Base-by-base conservation (phyloP, 2,329 filamentous ascomycete species). In the Paecilomyces sp. region DNA sequence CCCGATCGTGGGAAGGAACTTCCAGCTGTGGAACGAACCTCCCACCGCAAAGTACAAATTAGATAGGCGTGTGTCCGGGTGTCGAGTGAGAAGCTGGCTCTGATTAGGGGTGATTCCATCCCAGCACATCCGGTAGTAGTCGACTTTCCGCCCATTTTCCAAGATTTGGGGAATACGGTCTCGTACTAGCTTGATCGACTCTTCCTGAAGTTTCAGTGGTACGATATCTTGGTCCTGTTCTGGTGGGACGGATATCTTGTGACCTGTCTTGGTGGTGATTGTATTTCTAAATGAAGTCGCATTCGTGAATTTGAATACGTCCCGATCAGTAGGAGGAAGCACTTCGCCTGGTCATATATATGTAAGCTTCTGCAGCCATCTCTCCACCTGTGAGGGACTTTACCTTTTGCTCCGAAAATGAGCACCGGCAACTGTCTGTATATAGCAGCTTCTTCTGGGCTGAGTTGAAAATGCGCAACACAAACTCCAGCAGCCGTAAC, bases 21-120 rank as follows among this genome's bases (percentile, higher is more conserved):
- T 88, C 80, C 82, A 87, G 31, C 82, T 81, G 67, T 88, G 85
- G 63, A 87, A 86, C 12, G 84, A 87, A 1, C 86, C 85, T 12
- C 83, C 85, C 0, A 82, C 83, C 0, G 85, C 85, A 25, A 89
- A 69, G 69, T 82, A 87, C 13, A 88, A 70, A 60, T 83, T 83
- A 55, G 69, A 68, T 67, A 81, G 64, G 9, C 77, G 71, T 5
- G 77, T 70, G 61, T 84, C 77, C 2, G 83, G 80, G 67, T 82
- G 79, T 31, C 63, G 70, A 7, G 80, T 79, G 65, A 88, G 81
- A 57, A 88, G 75, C 65, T 85, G 85, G 67, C 88, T 84, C 69
- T 88, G 84, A 8, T 81, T 83, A 0, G 84, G 83, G 2, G 84
- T 85, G 41, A 85, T 81, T 34, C 82, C 81, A 66, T 88, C 85